Evolutionary conservation across 2,329 filamentous ascomycete species (phyloP).

Genomic region (Xylaria polymorpha): DNA sequence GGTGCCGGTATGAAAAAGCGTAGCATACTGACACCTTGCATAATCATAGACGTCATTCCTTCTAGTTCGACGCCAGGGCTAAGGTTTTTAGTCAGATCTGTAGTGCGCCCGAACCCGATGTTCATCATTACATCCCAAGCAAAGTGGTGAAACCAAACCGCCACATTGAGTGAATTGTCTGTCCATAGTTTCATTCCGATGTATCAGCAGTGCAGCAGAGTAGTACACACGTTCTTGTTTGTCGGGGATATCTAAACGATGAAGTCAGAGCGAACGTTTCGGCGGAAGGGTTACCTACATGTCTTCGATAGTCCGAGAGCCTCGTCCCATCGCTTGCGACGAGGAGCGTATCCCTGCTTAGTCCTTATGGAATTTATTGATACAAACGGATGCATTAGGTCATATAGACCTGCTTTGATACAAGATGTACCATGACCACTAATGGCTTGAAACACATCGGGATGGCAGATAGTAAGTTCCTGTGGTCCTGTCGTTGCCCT

Average conservation of each 20-base stretch:
- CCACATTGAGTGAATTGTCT: conserved; percentile 22
- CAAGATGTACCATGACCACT: conserved; percentile 27
- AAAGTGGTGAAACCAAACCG: conserved; percentile 33
- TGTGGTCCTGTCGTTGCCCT: conserved; percentile 30
- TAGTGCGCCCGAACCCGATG: conserved; percentile 26
- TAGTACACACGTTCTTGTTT: conserved; percentile 18
- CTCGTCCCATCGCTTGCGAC: conserved; percentile 38
- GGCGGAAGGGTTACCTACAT: no score
- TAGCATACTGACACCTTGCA: conserved; percentile 17
- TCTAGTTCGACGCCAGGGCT: not conserved
- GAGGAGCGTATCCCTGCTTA: conserved; percentile 30
- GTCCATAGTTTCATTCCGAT: not conserved
- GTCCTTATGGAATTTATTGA: conserved; percentile 31
- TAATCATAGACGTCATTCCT: not conserved
- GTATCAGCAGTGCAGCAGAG: conserved; percentile 15
- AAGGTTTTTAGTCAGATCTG: conserved; percentile 15
- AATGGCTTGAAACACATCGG: conserved; percentile 25
- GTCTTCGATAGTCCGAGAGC: conserved; percentile 23
- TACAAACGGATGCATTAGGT: conserved; percentile 31
- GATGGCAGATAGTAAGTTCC: conserved; percentile 35
- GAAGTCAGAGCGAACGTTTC: not conserved
- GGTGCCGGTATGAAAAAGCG: conserved; percentile 30
- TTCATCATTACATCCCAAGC: conserved; percentile 36
- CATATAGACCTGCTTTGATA: conserved; percentile 35
- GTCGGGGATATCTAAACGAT: conserved; percentile 16